These are phyloP conservation scores for Camelina hispida DNA, from an alignment of 345 rosid species.

Conservation along the genomic window DNA sequence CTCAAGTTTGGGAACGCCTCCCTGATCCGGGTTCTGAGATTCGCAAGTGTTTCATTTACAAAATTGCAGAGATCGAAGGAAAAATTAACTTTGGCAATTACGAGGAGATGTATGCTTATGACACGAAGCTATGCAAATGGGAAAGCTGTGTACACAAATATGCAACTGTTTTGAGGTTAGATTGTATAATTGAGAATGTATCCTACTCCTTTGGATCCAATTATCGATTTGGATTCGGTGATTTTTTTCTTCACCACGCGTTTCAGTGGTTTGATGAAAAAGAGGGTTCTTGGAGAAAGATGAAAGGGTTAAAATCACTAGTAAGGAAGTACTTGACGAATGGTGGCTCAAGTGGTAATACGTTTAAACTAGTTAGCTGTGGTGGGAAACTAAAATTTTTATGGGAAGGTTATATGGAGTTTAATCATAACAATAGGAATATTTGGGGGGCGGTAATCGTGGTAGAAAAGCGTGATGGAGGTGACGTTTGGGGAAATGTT, in stretches of 20 bases:
- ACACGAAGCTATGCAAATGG: conserved; percentile 4
- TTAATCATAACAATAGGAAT: background rate
- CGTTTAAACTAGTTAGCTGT: background rate
- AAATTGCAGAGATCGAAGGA: background rate
- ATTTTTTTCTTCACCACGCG: too few relatives aligned
- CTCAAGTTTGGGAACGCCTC: conserved; percentile 18
- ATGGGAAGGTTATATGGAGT: background rate
- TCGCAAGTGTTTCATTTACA: background rate
- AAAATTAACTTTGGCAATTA: background rate
- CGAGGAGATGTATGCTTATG: background rate
- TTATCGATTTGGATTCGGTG: background rate
- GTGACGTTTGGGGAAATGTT: background rate
- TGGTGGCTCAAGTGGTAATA: background rate
- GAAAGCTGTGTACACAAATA: background rate
- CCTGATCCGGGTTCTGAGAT: background rate
- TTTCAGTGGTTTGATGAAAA: background rate
- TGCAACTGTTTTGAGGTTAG: background rate
- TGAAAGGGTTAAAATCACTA: conserved; percentile 4
- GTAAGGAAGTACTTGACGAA: background rate
- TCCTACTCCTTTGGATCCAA: too few relatives aligned
- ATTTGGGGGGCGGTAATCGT: background rate
- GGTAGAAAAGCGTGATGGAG: background rate
- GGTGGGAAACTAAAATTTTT: conserved; percentile 12
- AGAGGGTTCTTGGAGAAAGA: background rate
- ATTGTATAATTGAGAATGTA: background rate